A percentile compares a stretch with the other conserved stretches of the same genome.
These are phyloP conservation scores for Gremmenia infestans DNA, from an alignment of 2,329 filamentous ascomycete genomes.

Conservation along the genomic window DNA sequence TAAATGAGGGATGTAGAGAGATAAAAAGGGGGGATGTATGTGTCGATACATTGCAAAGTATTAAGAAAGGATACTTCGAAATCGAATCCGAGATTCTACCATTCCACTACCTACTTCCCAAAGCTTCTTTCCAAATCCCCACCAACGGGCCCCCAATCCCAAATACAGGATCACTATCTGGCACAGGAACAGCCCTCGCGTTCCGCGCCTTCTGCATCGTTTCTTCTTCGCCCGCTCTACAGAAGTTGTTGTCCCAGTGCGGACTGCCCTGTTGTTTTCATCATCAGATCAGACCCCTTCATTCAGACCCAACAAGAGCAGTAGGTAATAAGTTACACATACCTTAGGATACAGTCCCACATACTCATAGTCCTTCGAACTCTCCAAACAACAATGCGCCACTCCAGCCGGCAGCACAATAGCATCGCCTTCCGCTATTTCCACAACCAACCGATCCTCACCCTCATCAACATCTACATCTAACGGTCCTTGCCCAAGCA, in stretches of 20 bases:
- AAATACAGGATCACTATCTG: constrained; percentile 17
- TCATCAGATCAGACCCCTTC: not conserved
- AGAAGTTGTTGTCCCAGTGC: constrained; percentile 25
- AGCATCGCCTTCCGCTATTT: constrained; percentile 29
- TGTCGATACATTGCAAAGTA: no score
- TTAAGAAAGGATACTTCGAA: no score
- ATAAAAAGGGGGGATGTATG: no score
- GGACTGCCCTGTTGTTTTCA: constrained; percentile 15
- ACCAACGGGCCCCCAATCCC: constrained; percentile 18
- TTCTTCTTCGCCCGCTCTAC: constrained; percentile 17
- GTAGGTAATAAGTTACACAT: not conserved
- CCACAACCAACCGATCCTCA: constrained; percentile 11
- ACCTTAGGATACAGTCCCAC: constrained; percentile 35
- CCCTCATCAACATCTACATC: constrained; percentile 13
- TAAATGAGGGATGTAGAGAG: no score
- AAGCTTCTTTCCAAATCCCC: constrained; percentile 14
- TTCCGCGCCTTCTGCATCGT: constrained; percentile 16
- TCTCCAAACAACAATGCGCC: constrained; percentile 31
- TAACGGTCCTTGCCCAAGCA: constrained; percentile 30
- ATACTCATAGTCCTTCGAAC: constrained; percentile 31
- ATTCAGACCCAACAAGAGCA: no score
- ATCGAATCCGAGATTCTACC: no score
- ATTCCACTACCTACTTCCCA: no score
- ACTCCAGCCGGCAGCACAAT: constrained; percentile 34
- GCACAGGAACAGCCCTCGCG: constrained; percentile 17